Evolutionary conservation across 2,329 filamentous ascomycete species (phyloP).

Genomic region (Penicillium sp.): DNA sequence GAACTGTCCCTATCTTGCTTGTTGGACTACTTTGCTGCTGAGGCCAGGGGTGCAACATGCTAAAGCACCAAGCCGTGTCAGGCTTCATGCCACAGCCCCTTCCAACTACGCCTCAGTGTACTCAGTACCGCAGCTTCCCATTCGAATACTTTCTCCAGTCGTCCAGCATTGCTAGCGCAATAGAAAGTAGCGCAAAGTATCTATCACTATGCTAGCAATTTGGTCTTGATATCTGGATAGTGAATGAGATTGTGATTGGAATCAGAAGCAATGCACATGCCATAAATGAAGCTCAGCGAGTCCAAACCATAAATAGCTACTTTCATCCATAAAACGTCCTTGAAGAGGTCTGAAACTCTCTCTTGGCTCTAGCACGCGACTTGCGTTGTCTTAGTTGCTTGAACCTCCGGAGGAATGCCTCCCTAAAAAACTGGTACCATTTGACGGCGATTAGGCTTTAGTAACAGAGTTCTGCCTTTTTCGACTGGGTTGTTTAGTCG

Average conservation of each 20-base stretch:
- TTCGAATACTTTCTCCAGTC: background rate
- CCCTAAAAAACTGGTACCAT: conserved; percentile 9
- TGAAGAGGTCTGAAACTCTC: background rate
- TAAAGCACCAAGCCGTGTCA: too few relatives aligned
- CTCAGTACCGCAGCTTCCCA: background rate
- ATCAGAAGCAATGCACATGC: background rate
- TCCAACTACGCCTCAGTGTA: too few relatives aligned
- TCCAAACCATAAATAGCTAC: background rate
- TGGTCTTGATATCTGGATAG: background rate
- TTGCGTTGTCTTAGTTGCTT: conserved; percentile 9
- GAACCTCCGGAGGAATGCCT: conserved; percentile 5
- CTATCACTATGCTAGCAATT: conserved; percentile 4
- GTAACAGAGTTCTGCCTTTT: conserved; percentile 17
- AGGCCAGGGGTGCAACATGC: too few relatives aligned
- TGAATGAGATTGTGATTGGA: conserved; percentile 3
- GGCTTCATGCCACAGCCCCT: too few relatives aligned
- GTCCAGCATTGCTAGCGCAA: background rate
- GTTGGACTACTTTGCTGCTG: too few relatives aligned
- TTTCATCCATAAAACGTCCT: background rate
- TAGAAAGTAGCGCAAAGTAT: background rate
- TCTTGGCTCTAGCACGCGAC: conserved; percentile 5
- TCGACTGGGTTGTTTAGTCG: conserved; percentile 11
- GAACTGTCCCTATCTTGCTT: too few relatives aligned
- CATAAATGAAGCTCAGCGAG: background rate
- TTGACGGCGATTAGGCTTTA: conserved; percentile 11